These are phyloP conservation scores for Apiosordaria backusii DNA, from an alignment of 495 filamentous ascomycete genomes.

Conservation along the genomic window DNA sequence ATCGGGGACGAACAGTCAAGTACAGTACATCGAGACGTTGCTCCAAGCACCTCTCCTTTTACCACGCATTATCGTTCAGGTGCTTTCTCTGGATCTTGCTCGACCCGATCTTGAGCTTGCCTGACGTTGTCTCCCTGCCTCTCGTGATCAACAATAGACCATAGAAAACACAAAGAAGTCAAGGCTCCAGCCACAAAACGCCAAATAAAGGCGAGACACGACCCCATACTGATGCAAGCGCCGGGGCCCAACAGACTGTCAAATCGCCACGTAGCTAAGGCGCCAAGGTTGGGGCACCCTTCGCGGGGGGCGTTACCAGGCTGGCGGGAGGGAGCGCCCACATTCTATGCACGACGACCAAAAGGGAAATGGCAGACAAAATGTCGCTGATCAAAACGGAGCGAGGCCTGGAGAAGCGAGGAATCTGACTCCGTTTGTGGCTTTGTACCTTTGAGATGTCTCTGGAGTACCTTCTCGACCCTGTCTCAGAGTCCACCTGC, in stretches of 20 bases:
- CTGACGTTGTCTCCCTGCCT: neutral
- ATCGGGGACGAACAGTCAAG: neutral
- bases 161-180: neutral
- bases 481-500: neutral
- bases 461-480: neutral
- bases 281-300: neutral
- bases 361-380: neutral
- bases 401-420: neutral
- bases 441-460: conserved; percentile 6
- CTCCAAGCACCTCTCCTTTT: too few species aligned
- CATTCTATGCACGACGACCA: neutral
- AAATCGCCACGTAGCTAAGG: neutral
- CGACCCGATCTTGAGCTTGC: neutral
- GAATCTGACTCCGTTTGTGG: neutral
- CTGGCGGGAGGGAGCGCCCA: neutral
- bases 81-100: too few species aligned
- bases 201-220: conserved; percentile 4
- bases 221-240: neutral
- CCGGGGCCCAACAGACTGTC: neutral
- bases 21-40: neutral
- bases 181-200: neutral
- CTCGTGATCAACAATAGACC: neutral
- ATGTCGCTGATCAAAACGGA: conserved; percentile 1
- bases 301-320: neutral
- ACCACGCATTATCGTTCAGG: too few species aligned